phyloP scores from a whole-genome alignment of 1,284 basidiomycete genomes.

The Cryptococcus sp. region DNA sequence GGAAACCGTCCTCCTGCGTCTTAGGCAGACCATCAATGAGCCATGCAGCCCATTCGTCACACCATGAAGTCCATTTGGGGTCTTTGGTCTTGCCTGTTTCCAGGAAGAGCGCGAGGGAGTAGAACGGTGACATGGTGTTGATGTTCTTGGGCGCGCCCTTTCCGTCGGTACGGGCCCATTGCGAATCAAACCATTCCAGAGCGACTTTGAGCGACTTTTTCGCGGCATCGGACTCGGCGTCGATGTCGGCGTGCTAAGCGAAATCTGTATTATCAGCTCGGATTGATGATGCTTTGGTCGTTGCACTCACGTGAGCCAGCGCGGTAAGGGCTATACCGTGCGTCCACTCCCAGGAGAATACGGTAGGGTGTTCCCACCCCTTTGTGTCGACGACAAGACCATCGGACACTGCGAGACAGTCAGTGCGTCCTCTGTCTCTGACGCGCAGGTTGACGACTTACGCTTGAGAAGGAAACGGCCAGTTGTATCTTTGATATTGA shows the following conservation, averaged over 20 bases:
- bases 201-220: constrained; percentile 57
- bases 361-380: constrained; percentile 57
- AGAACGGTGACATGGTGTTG: constrained; percentile 66
- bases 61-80: constrained; percentile 37
- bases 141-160: constrained; percentile 66
- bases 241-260: constrained; percentile 37
- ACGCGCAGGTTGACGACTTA: constrained; percentile 16
- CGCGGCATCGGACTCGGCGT: constrained; percentile 53
- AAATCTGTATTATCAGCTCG: constrained; percentile 1
- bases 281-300: background rate
- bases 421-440: background rate
- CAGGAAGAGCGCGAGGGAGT: constrained; percentile 61
- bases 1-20: constrained; percentile 62
- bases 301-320: constrained; percentile 23
- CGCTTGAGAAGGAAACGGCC: constrained; percentile 61
- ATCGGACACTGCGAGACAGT: constrained; percentile 54
- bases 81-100: constrained; percentile 34
- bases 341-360: constrained; percentile 64
- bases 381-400: constrained; percentile 67
- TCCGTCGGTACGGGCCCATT: constrained; percentile 55
- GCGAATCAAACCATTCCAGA: constrained; percentile 61
- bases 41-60: constrained; percentile 68
- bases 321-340: constrained; percentile 54
- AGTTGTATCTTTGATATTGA: constrained; percentile 63
- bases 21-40: constrained; percentile 63